Conservation (phyloP, 2,329 filamentous ascomycete genomes). For the Trichothecium sympodiale region DNA sequence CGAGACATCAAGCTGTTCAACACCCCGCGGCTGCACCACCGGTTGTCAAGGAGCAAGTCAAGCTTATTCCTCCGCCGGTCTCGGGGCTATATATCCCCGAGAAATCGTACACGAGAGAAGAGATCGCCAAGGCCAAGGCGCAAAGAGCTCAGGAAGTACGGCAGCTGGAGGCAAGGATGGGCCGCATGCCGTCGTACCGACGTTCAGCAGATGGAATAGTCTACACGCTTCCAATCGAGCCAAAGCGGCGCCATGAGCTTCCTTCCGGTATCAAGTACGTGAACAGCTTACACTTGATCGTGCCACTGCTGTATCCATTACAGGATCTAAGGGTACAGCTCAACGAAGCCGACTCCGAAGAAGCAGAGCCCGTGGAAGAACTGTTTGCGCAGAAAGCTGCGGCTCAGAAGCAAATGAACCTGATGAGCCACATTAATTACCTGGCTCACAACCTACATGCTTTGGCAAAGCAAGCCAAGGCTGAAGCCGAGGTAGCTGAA, state of each 20-base stretch:
- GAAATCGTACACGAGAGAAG: conserved; percentile 42
- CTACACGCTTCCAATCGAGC: conserved; percentile 61
- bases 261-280: conserved; percentile 50
- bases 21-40: conserved; percentile 3
- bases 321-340: conserved; percentile 56
- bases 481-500: conserved; percentile 8
- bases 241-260: conserved; percentile 47
- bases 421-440: conserved; percentile 68
- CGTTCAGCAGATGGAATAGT: conserved; percentile 59
- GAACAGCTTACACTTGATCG: conserved; percentile 54
- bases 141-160: conserved; percentile 55
- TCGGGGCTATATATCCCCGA: conserved; percentile 25
- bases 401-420: conserved; percentile 46
- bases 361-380: conserved; percentile 52
- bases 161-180: conserved; percentile 66
- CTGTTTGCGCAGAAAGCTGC: conserved; percentile 50
- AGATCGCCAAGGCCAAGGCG: conserved; percentile 51
- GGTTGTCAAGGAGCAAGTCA: conserved; percentile 1
- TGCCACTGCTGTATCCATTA: conserved; percentile 62
- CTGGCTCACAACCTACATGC: conserved; percentile 59
- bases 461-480: conserved; percentile 45
- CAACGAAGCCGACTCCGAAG: conserved; percentile 47
- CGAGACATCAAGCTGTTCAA: conserved; percentile 28
- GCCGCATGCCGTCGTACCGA: conserved; percentile 53
- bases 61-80: conserved; percentile 1